A percentile compares a stretch with the other conserved stretches of the same genome.
Conservation (phyloP, 2,329 filamentous ascomycete species). For the Chrysosporium keratinophilum region DNA sequence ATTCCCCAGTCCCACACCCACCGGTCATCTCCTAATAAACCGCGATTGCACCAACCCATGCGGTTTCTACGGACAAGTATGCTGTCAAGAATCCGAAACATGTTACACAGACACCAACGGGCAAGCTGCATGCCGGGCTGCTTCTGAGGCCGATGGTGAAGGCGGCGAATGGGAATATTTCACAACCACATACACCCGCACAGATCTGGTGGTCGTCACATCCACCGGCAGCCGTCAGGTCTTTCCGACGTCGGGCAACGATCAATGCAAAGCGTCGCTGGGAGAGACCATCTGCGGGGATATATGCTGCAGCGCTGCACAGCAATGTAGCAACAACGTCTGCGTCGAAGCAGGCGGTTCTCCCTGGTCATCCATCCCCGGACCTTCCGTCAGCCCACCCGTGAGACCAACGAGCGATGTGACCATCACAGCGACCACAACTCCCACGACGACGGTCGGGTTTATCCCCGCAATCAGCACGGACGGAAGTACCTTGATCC, state of each 20-base stretch:
- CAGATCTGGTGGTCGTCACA: constrained; percentile 44
- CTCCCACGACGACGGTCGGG: constrained; percentile 32
- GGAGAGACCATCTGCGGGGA: constrained; percentile 37
- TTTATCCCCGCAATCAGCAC: constrained; percentile 40
- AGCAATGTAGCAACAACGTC: constrained; percentile 33
- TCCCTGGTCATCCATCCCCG: constrained; percentile 28
- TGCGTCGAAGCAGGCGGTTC: constrained; percentile 34
- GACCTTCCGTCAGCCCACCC: constrained; percentile 31
- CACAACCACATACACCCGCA: constrained; percentile 49
- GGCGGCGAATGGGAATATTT: constrained; percentile 46
- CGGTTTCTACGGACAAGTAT: constrained; percentile 43
- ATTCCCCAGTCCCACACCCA: constrained; percentile 20
- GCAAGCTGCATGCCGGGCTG: constrained; percentile 39
- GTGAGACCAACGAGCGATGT: constrained; percentile 37
- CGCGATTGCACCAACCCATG: constrained; percentile 41
- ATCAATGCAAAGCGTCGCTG: constrained; percentile 39
- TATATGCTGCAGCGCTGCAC: constrained; percentile 37
- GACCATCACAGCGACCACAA: constrained; percentile 36
- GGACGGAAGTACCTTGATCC: constrained; percentile 31
- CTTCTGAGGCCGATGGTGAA: constrained; percentile 13
- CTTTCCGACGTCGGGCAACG: constrained; percentile 20
- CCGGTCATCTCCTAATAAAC: constrained; percentile 21
- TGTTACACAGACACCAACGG: constrained; percentile 43
- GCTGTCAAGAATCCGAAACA: constrained; percentile 37
- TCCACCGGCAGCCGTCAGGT: constrained; percentile 42